phyloP scores from a whole-genome alignment of 306 rosid genomes.

The Glycine latifolia region DNA sequence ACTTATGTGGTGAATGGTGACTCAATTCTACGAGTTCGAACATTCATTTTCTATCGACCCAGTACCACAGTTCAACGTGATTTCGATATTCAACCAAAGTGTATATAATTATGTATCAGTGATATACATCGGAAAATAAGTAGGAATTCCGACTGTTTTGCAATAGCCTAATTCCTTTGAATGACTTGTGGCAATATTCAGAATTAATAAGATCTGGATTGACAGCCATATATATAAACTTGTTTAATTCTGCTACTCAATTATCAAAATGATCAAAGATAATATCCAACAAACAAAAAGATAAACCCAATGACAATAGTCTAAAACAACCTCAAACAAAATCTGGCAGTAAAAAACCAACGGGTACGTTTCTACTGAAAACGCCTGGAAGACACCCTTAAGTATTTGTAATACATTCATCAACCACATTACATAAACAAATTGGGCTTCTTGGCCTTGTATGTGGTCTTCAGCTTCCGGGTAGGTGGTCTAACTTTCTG shows the following conservation, averaged over 20 bases:
- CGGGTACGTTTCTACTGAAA: slow-evolving; percentile 27
- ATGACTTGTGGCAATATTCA: too few species aligned
- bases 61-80: too few species aligned
- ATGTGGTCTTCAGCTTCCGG: slow-evolving; percentile 89
- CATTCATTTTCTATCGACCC: too few species aligned
- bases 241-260: slow-evolving; percentile 39
- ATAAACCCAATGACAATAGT: slow-evolving; percentile 30
- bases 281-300: slow-evolving; percentile 39
- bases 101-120: too few species aligned
- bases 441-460: slow-evolving; percentile 89
- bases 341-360: slow-evolving; percentile 36
- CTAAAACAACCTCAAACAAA: slow-evolving; percentile 42
- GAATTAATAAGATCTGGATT: neutral
- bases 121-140: too few species aligned
- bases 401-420: slow-evolving; percentile 16
- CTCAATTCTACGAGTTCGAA: too few species aligned
- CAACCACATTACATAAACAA: slow-evolving; percentile 74
- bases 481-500: slow-evolving; percentile 86
- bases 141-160: too few species aligned
- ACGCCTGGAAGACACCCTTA: neutral
- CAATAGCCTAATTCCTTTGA: too few species aligned
- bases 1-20: too few species aligned
- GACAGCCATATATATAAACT: neutral
- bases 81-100: too few species aligned
- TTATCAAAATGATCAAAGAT: slow-evolving; percentile 22